Evolutionary conservation across 345 rosid genomes (phyloP).

Genomic region (Camelina neglecta): DNA sequence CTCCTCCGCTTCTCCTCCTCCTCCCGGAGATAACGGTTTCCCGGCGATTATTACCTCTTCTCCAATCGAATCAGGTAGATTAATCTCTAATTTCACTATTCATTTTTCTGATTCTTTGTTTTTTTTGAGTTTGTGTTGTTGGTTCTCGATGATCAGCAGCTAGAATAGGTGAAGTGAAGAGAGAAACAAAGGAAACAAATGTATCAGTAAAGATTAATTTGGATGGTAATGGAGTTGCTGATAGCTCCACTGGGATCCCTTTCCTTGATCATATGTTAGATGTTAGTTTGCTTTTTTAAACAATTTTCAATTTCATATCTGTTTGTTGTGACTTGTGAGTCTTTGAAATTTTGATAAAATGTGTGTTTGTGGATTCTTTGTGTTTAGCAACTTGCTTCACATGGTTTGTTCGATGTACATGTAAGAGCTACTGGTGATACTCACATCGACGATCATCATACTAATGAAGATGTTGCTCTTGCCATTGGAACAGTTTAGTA

Average conservation of each 20-base stretch:
- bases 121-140: not conserved
- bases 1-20: constrained; percentile 22
- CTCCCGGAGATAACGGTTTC: constrained; percentile 28
- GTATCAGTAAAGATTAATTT: constrained; percentile 75
- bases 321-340: too few relatives aligned
- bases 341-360: too few relatives aligned
- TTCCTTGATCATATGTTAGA: constrained; percentile 96
- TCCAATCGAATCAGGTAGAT: constrained; percentile 24
- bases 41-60: constrained; percentile 17
- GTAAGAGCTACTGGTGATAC: constrained; percentile 87
- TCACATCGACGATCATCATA: constrained; percentile 96
- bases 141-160: constrained; percentile 16
- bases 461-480: constrained; percentile 91
- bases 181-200: constrained; percentile 86
- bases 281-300: constrained; percentile 41
- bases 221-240: constrained; percentile 88
- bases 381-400: constrained; percentile 91
- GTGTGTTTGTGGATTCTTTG: not conserved
- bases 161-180: constrained; percentile 79
- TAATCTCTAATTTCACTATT: not conserved
- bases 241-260: constrained; percentile 74
- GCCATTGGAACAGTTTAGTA: constrained; percentile 80
- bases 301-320: not conserved
- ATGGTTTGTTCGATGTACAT: constrained; percentile 86
- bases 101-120: not conserved